Base-by-base conservation (phyloP, 345 rosid genomes). In the Excoecaria cochinchinensis region DNA sequence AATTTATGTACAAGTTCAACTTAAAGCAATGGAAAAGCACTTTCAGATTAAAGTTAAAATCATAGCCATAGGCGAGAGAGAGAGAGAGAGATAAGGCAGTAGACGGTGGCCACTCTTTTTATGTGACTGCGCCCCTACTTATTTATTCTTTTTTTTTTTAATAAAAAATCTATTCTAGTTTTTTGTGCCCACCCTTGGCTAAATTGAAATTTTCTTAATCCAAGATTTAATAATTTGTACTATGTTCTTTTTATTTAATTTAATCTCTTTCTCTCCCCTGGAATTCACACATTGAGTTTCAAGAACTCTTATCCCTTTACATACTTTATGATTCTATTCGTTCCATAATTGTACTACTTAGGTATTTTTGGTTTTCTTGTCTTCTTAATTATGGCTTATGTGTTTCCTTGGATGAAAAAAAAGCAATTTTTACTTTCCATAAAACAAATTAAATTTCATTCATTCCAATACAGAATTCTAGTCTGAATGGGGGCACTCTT, bases 181-280 rank as follows among this genome's bases (percentile, higher is more conserved):
- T 83, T 86, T 85, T 56, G 90, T 74, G 86, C 90, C 85, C 74
- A 68, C 73, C 71, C 80, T 60, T 52, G 52, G 57, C 53, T 39
- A 76, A 38, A 53, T 76, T 65, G 38, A 12, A 48, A 21, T 3
- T 40, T 2, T 19, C 47, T 61, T 4, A n/a, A 38, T 5, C 13
- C 12, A 31, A 12, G 42, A 17, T 22, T 47, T 40, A n/a, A 57
- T 8, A 59, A 72, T 57, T 24, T 42, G 4, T 15, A 0, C 8
- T 63, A 31, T n/a, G n/a, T n/a, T 17, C 46, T 39, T 65, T 67
- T 24, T 13, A 1, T 2, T 21, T 66, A 44, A 66, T 11, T 36
- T 25, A n/a, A n/a, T n/a, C n/a, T n/a, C n/a, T n/a, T n/a, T n/a
- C n/a, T n/a, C 46, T 68, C 11, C 25, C 6, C 6, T 40, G 6